These are phyloP conservation scores for Desmodesmus armatus DNA, from an alignment of 139 green algal genomes.

Conservation along the genomic window DNA sequence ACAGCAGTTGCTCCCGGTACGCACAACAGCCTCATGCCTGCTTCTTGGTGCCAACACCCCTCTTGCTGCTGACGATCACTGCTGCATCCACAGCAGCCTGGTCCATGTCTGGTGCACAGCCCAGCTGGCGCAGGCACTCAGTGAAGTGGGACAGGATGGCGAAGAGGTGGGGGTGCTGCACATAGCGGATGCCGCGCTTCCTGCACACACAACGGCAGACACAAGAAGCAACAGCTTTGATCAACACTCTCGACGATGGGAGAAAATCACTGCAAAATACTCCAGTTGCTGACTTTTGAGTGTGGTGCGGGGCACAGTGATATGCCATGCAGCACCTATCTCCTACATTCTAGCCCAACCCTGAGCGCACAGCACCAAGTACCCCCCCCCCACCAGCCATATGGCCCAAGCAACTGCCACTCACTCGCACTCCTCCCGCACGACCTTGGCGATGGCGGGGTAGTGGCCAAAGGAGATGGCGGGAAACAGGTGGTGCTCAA, in stretches of 20 bases:
- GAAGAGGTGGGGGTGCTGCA: conserved; percentile 10
- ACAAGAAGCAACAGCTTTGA: too few relatives aligned
- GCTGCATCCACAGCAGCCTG: neutral
- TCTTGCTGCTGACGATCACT: too few relatives aligned
- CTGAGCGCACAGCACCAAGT: conserved; percentile 69
- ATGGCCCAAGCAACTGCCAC: too few relatives aligned
- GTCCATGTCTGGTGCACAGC: conserved; percentile 53
- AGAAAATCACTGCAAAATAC: too few relatives aligned
- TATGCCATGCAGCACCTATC: neutral
- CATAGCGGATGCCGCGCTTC: neutral
- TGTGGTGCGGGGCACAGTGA: neutral
- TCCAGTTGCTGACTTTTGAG: neutral
- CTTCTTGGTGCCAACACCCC: neutral
- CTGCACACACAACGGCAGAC: too few relatives aligned
- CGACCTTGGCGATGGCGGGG: conserved; percentile 82
- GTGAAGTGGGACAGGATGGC: conserved; percentile 60
- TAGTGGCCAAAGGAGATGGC: conserved; percentile 85
- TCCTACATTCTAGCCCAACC: neutral
- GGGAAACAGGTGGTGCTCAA: conserved; percentile 89
- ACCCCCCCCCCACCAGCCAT: too few relatives aligned
- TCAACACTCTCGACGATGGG: too few relatives aligned
- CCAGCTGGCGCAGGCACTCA: conserved; percentile 56
- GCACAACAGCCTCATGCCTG: neutral
- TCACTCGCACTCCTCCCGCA: conserved; percentile 79
- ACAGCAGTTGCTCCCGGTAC: neutral